Evolutionary conservation across 1,139 yeast genomes (phyloP).

Genomic region (Yamadazyma oceani): DNA sequence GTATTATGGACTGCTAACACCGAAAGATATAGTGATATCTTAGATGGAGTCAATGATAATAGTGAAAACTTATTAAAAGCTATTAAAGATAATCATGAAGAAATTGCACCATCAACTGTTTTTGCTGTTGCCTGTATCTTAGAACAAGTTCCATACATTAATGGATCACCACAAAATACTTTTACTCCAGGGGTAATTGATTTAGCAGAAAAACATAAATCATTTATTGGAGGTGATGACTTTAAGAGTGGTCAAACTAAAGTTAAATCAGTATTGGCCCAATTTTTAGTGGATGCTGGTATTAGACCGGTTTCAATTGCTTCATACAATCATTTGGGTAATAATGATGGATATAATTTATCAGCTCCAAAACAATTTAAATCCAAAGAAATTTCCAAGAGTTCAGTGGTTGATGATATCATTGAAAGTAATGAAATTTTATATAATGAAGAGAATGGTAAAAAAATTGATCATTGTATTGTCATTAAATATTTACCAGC

Average conservation of each 20-base stretch:
- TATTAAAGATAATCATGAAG: slow-evolving; percentile 76
- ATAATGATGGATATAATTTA: slow-evolving; percentile 92
- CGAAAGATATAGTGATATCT: slow-evolving; percentile 82
- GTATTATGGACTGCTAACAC: slow-evolving; percentile 98
- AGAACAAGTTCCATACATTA: slow-evolving; percentile 85
- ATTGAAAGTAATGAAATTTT: slow-evolving; percentile 84
- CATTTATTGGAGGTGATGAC: slow-evolving; percentile 95
- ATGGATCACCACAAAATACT: slow-evolving; percentile 97
- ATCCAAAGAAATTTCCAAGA: slow-evolving; percentile 92
- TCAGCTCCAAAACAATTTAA: slow-evolving; percentile 91
- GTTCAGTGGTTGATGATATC: slow-evolving; percentile 92
- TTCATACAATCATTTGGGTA: slow-evolving; percentile 93
- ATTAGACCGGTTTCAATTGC: slow-evolving; percentile 93
- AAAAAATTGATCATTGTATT: slow-evolving; percentile 87
- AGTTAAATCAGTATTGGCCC: slow-evolving; percentile 91
- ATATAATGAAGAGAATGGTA: slow-evolving; percentile 79
- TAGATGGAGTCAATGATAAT: slow-evolving; percentile 83
- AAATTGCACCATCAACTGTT: slow-evolving; percentile 86
- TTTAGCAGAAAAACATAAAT: slow-evolving; percentile 73
- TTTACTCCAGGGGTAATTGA: slow-evolving; percentile 94
- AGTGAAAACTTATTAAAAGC: slow-evolving; percentile 75
- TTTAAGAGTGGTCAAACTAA: slow-evolving; percentile 97
- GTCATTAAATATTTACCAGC: slow-evolving; percentile 94
- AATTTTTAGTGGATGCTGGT: slow-evolving; percentile 95
- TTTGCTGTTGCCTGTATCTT: slow-evolving; percentile 92